Evolutionary conservation across 1,139 yeast species (phyloP), one percentile per base, ranked within the genome.

Genomic region (Zygoascus hellenicus): DNA sequence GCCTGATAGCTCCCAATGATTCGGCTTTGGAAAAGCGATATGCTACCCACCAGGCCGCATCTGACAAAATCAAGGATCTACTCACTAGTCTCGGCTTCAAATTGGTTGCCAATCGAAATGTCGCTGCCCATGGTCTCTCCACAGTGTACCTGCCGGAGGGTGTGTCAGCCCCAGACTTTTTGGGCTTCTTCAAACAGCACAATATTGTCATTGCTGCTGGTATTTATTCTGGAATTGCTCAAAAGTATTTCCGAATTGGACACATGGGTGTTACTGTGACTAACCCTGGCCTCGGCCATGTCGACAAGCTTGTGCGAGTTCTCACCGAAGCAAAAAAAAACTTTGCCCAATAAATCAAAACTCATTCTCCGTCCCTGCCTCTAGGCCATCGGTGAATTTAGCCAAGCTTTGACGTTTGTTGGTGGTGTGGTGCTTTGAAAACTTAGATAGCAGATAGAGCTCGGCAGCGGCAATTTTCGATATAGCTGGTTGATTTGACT

Each of bases 141-240:
- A 95, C 95, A 2, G 80, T 83, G 45, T 90, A 86, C 71, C 83
- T 85, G 67, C 95, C 96, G 31, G 85, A 82, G 49, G 80, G 80
- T 31, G 68, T 85, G 54, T 73, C 80, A 51, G 92, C 94, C 37
- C 74, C 81, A 13, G 82, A 81, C 46, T 74, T 88, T 48, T 66
- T 80, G 46, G 65, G 75, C 32, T 69, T 72, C 53, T 69, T 87
- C 59, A 80, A 82, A 53, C 66, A 74, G 48, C 78, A 80, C 60
- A 95, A 90, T n/a, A 79, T 85, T 61, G 80, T 83, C 29, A 77
- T 90, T 47, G 96, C 97, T 42, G 95, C 95, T 46, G 97, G 97
- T 52, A 82, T 90, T 57, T 94, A 86, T 70, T 83, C 81, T 67
- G 87, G 81, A 17, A 80, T 88, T 59, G 83, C 80, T 43, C 78